Base-by-base conservation (phyloP, 805 yeast species). In the Cyberlindnera japonica region DNA sequence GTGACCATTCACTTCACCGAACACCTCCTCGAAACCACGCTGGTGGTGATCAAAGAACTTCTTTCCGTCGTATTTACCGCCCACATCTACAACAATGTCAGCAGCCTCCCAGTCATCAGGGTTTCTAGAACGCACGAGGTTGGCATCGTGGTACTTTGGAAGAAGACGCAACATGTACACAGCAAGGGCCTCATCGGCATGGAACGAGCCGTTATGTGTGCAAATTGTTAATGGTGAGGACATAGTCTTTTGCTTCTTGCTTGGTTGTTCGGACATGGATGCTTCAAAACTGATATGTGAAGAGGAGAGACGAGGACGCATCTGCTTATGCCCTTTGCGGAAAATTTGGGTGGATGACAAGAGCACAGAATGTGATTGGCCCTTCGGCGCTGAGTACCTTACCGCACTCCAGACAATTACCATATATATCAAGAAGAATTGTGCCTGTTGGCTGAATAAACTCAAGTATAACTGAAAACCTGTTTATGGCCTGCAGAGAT, bases 41-140 rank as follows among this genome's bases (percentile, higher is more conserved):
- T 93, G 99, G 66, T 93, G 99, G 60, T 93, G 99, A 62, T 93
- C 99, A 62, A 87, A 91, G 61, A 72, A 86, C 65, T 90, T 90
- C 30, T 68, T 70, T 12, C 83, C 85, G 59, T 89, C 96, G 62
- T 90, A 93, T 59, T 84, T 73, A 12, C 95, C 99, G 58, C 95
- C 77, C 37, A 93, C 99, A 65, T 93, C 99, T 41, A 93, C 91
- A 24, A 93, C 95, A 43, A 93, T 84, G 62, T 91, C 97, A 55
- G 95, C 79, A 32, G 67, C 70, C 50, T 86, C 96, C 83, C 96
- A 84, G 41, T 78, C 83, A 13, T 68, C 76, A 9, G 90, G 83
- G 46, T 81, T 82, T 68, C 99, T 77, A 4, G 96, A 84, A 61
- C 99, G 80, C 16, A 86, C 76, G 16, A 93, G 70, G 38, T 69